A percentile compares a stretch with the other conserved stretches of the same genome.
Conservation (phyloP, 78 protist species). For the Guillardia theta region DNA sequence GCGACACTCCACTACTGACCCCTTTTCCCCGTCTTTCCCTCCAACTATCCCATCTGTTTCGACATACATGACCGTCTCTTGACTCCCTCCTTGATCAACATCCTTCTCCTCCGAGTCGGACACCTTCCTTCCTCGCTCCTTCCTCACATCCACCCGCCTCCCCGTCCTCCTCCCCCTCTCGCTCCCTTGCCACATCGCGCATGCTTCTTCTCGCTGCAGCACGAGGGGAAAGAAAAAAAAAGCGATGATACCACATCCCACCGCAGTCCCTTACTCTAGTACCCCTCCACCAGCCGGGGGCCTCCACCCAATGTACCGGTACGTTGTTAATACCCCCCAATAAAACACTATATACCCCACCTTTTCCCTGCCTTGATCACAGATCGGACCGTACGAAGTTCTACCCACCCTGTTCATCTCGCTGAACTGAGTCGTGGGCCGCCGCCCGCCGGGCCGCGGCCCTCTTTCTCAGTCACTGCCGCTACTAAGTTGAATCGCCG, state of each 20-base stretch:
- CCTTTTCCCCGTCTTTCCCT: not conserved
- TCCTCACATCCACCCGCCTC: not conserved
- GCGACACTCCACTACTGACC: not conserved
- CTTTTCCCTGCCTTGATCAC: not conserved
- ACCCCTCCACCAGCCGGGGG: not conserved
- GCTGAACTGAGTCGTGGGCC: too few relatives aligned
- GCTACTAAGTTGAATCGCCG: too few relatives aligned
- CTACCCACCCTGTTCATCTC: too few relatives aligned
- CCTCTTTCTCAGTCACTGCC: too few relatives aligned
- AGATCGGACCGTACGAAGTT: too few relatives aligned
- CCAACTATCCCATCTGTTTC: not conserved
- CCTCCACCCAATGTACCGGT: not conserved
- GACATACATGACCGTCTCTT: not conserved
- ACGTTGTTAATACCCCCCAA: not conserved
- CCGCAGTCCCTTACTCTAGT: not conserved
- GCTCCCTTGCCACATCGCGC: not conserved
- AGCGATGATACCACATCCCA: not conserved
- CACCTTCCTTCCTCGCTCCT: not conserved
- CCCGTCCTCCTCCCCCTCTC: not conserved
- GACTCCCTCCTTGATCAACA: not conserved
- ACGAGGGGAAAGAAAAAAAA: too few relatives aligned
- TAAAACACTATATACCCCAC: not conserved
- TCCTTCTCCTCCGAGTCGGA: not conserved
- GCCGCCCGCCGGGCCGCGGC: too few relatives aligned
- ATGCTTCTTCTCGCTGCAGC: not conserved